Conservation (phyloP, 2,329 filamentous ascomycete species). For the Verticillium zaregamsianum region DNA sequence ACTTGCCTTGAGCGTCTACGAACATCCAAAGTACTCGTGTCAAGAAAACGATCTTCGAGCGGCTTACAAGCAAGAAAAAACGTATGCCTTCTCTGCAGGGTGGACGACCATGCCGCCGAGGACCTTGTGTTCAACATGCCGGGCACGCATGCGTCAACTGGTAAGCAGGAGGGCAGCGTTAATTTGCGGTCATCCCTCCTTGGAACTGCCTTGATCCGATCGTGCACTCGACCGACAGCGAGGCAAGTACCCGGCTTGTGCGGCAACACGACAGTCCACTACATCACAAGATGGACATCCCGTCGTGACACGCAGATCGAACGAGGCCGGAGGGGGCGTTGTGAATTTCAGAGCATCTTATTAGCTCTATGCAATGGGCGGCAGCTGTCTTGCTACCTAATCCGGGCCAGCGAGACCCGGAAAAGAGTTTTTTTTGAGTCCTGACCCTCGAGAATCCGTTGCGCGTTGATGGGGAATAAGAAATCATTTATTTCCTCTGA, state of each 20-base stretch:
- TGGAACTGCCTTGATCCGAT: neutral
- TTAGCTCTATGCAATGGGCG: constrained; percentile 5
- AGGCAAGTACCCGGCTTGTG: neutral
- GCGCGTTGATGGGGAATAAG: constrained; percentile 6
- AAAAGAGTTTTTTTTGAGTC: constrained; percentile 2
- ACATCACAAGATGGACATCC: neutral
- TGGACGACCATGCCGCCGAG: too few relatives aligned
- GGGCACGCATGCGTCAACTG: too few relatives aligned
- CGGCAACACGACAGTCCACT: neutral
- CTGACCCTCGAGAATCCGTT: constrained; percentile 6
- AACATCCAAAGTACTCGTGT: too few relatives aligned
- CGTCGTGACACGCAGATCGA: neutral
- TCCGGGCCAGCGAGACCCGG: constrained; percentile 3
- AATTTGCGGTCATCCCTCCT: too few relatives aligned
- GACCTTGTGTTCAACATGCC: too few relatives aligned
- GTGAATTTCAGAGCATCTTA: constrained; percentile 6
- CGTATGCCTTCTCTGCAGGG: too few relatives aligned
- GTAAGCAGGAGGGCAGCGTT: too few relatives aligned
- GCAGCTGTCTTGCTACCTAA: neutral
- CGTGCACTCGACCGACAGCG: neutral
- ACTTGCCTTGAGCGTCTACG: too few relatives aligned
- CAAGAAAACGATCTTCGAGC: too few relatives aligned
- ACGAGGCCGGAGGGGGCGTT: neutral
- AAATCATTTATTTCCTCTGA: constrained; percentile 5
- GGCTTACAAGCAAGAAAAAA: too few relatives aligned